phyloP scores from a whole-genome alignment of 2,329 filamentous ascomycete species.

The Ophiostoma populinum region DNA sequence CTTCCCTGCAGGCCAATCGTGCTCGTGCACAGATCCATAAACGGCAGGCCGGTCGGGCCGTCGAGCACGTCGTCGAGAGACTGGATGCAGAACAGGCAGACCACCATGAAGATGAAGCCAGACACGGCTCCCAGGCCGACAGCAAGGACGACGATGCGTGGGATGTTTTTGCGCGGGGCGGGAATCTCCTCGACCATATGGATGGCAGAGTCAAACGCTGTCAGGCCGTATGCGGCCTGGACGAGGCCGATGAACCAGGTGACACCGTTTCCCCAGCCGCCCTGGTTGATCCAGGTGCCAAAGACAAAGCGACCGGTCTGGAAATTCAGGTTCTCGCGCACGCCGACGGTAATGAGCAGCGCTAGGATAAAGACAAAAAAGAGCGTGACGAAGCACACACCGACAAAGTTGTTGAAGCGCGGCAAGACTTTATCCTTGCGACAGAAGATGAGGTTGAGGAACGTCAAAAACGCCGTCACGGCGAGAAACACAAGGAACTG shows the following conservation, averaged over 20 bases:
- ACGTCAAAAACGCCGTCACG: constrained; percentile 14
- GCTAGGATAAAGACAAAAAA: constrained; percentile 20
- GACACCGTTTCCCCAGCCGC: constrained; percentile 20
- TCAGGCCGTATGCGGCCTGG: constrained; percentile 19
- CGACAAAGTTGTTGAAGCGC: constrained; percentile 38
- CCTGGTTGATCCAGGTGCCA: constrained; percentile 16
- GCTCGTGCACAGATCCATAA: constrained; percentile 25
- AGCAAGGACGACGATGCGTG: constrained; percentile 17
- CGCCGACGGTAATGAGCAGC: constrained; percentile 12
- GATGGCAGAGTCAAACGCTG: constrained; percentile 16
- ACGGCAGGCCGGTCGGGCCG: constrained; percentile 25
- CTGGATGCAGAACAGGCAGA: constrained; percentile 9
- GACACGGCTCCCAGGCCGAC: constrained; percentile 19
- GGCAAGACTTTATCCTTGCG: constrained; percentile 29
- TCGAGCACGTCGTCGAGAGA: constrained; percentile 11
- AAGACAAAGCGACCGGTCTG: constrained; percentile 15
- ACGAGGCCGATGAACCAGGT: constrained; percentile 17
- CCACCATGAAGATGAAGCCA: constrained; percentile 15
- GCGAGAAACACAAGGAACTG: constrained; percentile 35
- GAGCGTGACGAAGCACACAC: constrained; percentile 19
- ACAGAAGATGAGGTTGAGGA: constrained; percentile 21
- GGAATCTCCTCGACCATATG: constrained; percentile 22
- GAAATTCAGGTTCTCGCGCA: constrained; percentile 11
- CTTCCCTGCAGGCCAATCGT: constrained; percentile 20
- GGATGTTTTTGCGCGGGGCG: constrained; percentile 16